Evolutionary conservation across 441 rosid genomes (phyloP).

Genomic region (Bocquillonia castaneifolia): DNA sequence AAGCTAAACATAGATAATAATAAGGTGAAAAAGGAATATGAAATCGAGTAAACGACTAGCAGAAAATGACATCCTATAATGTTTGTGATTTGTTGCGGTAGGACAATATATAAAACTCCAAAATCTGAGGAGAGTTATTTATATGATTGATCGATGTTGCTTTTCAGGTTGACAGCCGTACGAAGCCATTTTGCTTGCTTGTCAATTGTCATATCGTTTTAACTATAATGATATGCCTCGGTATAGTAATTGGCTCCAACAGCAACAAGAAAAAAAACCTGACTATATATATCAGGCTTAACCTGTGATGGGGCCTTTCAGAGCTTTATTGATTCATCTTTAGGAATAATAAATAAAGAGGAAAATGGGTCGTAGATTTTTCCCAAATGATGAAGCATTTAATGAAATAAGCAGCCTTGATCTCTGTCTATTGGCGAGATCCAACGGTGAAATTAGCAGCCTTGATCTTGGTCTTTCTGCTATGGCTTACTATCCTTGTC

Average conservation of each 20-base stretch:
- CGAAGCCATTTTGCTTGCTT: too few relatives aligned
- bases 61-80: too few relatives aligned
- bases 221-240: neutral
- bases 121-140: neutral
- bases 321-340: constrained; percentile 29
- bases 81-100: too few relatives aligned
- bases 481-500: constrained; percentile 24
- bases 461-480: constrained; percentile 35
- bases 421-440: constrained; percentile 17
- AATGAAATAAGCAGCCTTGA: too few relatives aligned
- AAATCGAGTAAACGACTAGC: too few relatives aligned
- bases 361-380: constrained; percentile 25
- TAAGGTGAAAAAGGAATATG: too few relatives aligned
- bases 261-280: neutral
- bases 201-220: neutral
- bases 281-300: constrained; percentile 11
- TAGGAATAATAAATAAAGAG: neutral
- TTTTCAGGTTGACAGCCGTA: too few relatives aligned
- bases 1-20: too few relatives aligned
- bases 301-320: constrained; percentile 33
- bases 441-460: constrained; percentile 12
- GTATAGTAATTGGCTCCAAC: neutral
- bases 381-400: constrained; percentile 26
- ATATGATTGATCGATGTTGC: constrained; percentile 21
- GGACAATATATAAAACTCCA: constrained; percentile 14